Evolutionary conservation across 768 basidiomycete species (phyloP).

Genomic region (Hirschioporus abietinus): DNA sequence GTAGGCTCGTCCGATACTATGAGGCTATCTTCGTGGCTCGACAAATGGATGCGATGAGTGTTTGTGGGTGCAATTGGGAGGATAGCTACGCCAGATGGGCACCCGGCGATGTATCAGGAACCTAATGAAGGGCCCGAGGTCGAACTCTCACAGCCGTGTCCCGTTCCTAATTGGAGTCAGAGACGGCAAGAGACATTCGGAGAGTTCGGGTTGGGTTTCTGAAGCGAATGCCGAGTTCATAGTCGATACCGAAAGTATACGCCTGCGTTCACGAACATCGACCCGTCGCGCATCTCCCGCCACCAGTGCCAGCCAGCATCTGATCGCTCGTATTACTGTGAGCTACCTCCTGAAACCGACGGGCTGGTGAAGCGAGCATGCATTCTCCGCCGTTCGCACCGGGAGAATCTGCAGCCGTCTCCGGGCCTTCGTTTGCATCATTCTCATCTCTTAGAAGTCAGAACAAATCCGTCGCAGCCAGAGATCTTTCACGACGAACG

Average conservation of each 20-base stretch:
- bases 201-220: not conserved
- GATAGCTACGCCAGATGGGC: not conserved
- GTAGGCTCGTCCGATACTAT: too few species aligned
- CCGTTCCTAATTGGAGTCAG: not conserved
- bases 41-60: too few species aligned
- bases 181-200: not conserved
- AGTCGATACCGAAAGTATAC: not conserved
- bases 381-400: too few species aligned
- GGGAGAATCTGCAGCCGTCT: not conserved
- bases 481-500: not conserved
- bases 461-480: not conserved
- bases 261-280: not conserved
- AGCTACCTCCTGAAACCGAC: not conserved
- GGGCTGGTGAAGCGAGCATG: not conserved
- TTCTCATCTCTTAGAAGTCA: not conserved
- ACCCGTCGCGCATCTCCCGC: not conserved
- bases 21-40: too few species aligned
- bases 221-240: not conserved
- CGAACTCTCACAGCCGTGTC: not conserved
- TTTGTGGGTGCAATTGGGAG: not conserved
- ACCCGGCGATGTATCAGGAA: not conserved
- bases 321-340: not conserved
- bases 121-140: not conserved
- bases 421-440: not conserved
- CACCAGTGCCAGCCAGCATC: not conserved